A percentile compares a stretch with the other conserved stretches of the same genome.
Evolutionary conservation across 352 stramenopile genomes (phyloP).

Genomic region (Elongisporangium undulatum): DNA sequence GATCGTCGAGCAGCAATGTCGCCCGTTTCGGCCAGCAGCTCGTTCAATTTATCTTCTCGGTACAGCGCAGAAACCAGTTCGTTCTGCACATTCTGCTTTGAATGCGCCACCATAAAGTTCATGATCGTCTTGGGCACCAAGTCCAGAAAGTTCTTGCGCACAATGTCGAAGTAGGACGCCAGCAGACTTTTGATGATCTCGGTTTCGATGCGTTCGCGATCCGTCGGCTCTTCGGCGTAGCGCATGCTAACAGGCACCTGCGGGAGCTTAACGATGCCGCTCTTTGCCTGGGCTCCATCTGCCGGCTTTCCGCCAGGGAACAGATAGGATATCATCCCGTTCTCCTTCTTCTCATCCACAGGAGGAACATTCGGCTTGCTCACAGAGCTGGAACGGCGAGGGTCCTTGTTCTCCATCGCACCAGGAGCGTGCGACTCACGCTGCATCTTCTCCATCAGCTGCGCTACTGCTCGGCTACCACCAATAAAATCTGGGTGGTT

Average conservation of each 20-base stretch:
- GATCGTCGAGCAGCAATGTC: slow-evolving; percentile 94
- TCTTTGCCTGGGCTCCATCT: slow-evolving; percentile 24
- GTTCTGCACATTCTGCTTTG: slow-evolving; percentile 97
- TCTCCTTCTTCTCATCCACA: slow-evolving; percentile 55
- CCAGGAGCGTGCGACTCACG: slow-evolving; percentile 63
- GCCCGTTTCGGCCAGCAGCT: slow-evolving; percentile 93
- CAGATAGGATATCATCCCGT: slow-evolving; percentile 67
- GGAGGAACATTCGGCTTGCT: not conserved
- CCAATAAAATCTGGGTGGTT: slow-evolving; percentile 99
- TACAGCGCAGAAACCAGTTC: slow-evolving; percentile 97
- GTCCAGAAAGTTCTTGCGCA: slow-evolving; percentile 98
- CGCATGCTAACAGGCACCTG: slow-evolving; percentile 96
- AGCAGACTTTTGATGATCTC: slow-evolving; percentile 98
- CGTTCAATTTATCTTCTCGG: slow-evolving; percentile 93
- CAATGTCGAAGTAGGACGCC: slow-evolving; percentile 98
- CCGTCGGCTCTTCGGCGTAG: slow-evolving; percentile 93
- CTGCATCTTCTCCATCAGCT: slow-evolving; percentile 95
- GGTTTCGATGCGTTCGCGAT: slow-evolving; percentile 95
- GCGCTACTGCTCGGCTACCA: slow-evolving; percentile 91
- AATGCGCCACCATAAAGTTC: slow-evolving; percentile 95
- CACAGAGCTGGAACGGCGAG: slow-evolving; percentile 24
- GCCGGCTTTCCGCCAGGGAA: slow-evolving; percentile 63
- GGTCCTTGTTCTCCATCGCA: slow-evolving; percentile 48
- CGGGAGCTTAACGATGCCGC: slow-evolving; percentile 90
- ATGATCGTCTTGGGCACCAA: slow-evolving; percentile 99